phyloP scores from a whole-genome alignment of 2,329 filamentous ascomycete species.

The Botrytis pseudocinerea region DNA sequence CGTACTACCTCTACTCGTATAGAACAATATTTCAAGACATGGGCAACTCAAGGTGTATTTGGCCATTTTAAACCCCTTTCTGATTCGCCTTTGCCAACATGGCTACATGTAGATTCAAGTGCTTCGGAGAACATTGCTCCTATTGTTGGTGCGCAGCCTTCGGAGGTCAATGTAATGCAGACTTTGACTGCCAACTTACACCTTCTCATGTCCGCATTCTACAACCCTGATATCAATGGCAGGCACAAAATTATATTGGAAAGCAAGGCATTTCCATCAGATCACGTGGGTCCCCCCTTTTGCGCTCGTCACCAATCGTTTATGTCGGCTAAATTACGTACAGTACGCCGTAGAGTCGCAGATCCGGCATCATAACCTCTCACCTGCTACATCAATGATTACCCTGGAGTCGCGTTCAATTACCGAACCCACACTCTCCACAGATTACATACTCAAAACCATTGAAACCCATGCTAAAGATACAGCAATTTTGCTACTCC shows the following conservation, averaged over 20 bases:
- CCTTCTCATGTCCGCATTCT: slow-evolving; percentile 76
- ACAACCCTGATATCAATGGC: slow-evolving; percentile 60
- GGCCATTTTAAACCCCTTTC: slow-evolving; percentile 71
- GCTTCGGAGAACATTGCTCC: slow-evolving; percentile 66
- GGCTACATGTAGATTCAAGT: slow-evolving; percentile 70
- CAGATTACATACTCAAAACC: slow-evolving; percentile 63
- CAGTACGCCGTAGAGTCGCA: slow-evolving; percentile 78
- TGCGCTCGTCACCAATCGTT: slow-evolving; percentile 2
- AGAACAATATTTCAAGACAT: slow-evolving; percentile 68
- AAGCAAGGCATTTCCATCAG: slow-evolving; percentile 77
- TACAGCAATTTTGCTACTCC: slow-evolving; percentile 71
- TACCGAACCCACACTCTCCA: slow-evolving; percentile 58
- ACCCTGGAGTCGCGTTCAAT: slow-evolving; percentile 59
- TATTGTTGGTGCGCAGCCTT: slow-evolving; percentile 66
- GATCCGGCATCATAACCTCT: slow-evolving; percentile 65
- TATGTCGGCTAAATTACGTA: slow-evolving; percentile 30
- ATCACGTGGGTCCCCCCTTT: slow-evolving; percentile 60
- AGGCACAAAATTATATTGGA: slow-evolving; percentile 76
- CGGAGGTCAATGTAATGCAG: slow-evolving; percentile 77
- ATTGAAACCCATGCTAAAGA: slow-evolving; percentile 66
- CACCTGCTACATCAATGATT: slow-evolving; percentile 66
- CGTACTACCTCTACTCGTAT: slow-evolving; percentile 63
- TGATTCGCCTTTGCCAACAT: slow-evolving; percentile 61
- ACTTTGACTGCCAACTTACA: slow-evolving; percentile 78
- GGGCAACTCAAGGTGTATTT: slow-evolving; percentile 74